Conservation (phyloP, 2,329 filamentous ascomycete species). For the Nectriaceae sp. region DNA sequence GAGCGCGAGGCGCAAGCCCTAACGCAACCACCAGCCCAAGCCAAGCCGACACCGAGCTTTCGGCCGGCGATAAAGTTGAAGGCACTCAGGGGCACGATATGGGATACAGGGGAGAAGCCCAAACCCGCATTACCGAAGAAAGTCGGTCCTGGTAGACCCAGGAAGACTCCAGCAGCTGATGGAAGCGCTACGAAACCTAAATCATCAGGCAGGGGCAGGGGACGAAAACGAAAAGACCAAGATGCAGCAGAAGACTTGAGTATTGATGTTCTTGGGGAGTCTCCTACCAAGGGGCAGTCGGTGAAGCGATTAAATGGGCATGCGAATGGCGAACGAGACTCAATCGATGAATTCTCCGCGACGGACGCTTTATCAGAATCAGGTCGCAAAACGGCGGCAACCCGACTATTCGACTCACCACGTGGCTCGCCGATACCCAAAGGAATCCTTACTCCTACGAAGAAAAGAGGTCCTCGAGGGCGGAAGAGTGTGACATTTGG, state of each 20-base stretch:
- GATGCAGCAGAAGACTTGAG: slow-evolving; percentile 10
- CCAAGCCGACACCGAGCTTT: slow-evolving; percentile 17
- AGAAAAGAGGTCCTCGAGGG: slow-evolving; percentile 41
- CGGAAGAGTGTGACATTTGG: slow-evolving; percentile 60
- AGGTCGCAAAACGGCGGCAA: slow-evolving; percentile 7
- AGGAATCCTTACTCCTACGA: slow-evolving; percentile 58
- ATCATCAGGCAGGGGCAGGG: slow-evolving; percentile 17
- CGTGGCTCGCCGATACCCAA: slow-evolving; percentile 39
- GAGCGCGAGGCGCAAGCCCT: slow-evolving; percentile 10
- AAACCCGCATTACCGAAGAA: slow-evolving; percentile 23
- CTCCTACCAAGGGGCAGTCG: slow-evolving; percentile 12
- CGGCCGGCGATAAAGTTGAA: slow-evolving; percentile 40
- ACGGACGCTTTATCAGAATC: slow-evolving; percentile 14
- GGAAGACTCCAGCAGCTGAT: slow-evolving; percentile 6
- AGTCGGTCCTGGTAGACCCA: slow-evolving; percentile 21
- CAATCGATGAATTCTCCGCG: slow-evolving; percentile 16
- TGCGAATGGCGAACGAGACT: slow-evolving; percentile 11
- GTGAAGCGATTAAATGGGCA: neutral
- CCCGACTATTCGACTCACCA: neutral
- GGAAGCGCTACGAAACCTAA: slow-evolving; percentile 20
- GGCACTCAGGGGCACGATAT: slow-evolving; percentile 39
- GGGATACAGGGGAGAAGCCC: slow-evolving; percentile 34
- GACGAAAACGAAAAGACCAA: slow-evolving; percentile 24
- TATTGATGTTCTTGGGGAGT: slow-evolving; percentile 6
- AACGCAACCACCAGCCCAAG: slow-evolving; percentile 11